Conservation (phyloP, 305 asterid species). For the Ilex paraguariensis region DNA sequence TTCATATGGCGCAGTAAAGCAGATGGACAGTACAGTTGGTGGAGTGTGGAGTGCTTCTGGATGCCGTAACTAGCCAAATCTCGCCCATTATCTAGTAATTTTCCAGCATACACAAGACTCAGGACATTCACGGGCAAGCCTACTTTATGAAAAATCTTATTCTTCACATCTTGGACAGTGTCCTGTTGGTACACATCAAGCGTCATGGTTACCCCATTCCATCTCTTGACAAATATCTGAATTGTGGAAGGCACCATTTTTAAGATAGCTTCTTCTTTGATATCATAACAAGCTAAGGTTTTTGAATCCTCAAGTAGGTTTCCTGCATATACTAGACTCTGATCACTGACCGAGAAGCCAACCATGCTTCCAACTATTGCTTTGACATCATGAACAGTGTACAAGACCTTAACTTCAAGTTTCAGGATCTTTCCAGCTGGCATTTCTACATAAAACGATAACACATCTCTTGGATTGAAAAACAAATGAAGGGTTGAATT, state of each 20-base stretch:
- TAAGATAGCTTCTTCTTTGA: slow-evolving; percentile 13
- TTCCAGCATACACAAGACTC: slow-evolving; percentile 2
- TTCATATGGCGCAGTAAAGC: too few relatives aligned
- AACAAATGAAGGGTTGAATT: slow-evolving; percentile 22
- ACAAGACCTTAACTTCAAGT: slow-evolving; percentile 15
- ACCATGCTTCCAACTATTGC: slow-evolving; percentile 20
- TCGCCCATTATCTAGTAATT: too few relatives aligned
- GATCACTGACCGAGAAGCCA: slow-evolving; percentile 11
- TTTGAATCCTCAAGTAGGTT: slow-evolving; percentile 12
- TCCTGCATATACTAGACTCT: slow-evolving; percentile 6
- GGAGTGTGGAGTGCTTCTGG: too few relatives aligned
- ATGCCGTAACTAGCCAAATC: too few relatives aligned
- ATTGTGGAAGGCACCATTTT: slow-evolving; percentile 2
- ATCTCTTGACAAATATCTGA: slow-evolving; percentile 15
- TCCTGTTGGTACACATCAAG: slow-evolving; percentile 9
- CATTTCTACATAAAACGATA: slow-evolving; percentile 14
- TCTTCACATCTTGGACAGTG: slow-evolving; percentile 12
- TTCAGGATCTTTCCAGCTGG: slow-evolving; percentile 7
- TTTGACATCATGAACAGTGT: slow-evolving; percentile 18
- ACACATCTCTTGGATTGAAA: slow-evolving; percentile 3
- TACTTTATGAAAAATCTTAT: slow-evolving; percentile 6
- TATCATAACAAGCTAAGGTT: slow-evolving; percentile 8
- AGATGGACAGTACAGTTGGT: too few relatives aligned
- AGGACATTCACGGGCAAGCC: slow-evolving; percentile 10
- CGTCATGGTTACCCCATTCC: neutral